Base-by-base conservation (phyloP, 768 basidiomycete genomes). In the Mycena galericulata region DNA sequence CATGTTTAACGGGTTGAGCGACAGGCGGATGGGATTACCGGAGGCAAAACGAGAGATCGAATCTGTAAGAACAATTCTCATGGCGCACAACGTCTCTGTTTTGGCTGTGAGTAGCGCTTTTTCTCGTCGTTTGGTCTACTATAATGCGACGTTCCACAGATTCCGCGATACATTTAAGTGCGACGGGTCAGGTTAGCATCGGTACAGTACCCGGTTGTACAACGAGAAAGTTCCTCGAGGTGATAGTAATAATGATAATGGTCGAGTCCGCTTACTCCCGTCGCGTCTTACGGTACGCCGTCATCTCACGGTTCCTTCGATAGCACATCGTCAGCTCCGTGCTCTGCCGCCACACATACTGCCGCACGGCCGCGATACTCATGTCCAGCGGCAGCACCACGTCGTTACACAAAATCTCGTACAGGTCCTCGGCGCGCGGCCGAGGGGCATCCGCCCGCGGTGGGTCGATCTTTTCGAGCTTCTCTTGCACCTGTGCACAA, bases 331-430 rank as follows among this genome's bases (percentile, higher is more conserved):
- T 86, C 62, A 96, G 79, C 77, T 95, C 94, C 8, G 83, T 83
- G 20, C 86, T 80, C 71, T 92, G 91, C 73, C 88, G 89, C 95
- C 95, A 98, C 24, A 96, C 87, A 73, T 89, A 98, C 77, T 97
- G 95, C 67, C 95, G 90, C 65, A 97, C 91, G 20, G 93, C 92
- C 5, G 94, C 97, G 38, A 99, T 85, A 7, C 94, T 97, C 90
- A 97, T 96, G 70, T 91, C 89, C 29, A 92, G 82, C 26, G 97
- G 92, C 36, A 99, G 83, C 18, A 93, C 82, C n/a, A 86, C 82
- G 68, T 95, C 93, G 72, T 94, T 95, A 79, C 96, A 98, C 29
- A 98, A 77, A 47, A 99, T 89, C 80, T 99, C 97, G 76, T 94
- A 92, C 30, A 86, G 74, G 27, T 95, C 92, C 72, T 95, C 94